Percentiles rank a stretch among this genome's conserved stretches.
Conservation (phyloP, 306 rosid genomes). For the Vigna reflexopilosa region DNA sequence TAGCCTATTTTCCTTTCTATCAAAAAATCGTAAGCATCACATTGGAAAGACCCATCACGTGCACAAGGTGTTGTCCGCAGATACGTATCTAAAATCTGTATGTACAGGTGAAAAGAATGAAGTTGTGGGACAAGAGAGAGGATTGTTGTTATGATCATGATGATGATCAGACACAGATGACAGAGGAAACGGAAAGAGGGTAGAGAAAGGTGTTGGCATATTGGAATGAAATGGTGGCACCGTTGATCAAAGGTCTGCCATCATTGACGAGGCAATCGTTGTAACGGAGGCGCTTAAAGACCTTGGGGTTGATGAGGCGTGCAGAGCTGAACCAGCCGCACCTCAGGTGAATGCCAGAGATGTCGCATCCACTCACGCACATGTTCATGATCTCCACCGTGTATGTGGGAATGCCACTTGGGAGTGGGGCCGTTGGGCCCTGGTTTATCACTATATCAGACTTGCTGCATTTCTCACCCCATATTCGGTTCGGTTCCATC, state of each 20-base stretch:
- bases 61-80: conserved; percentile 26
- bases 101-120: conserved; percentile 43
- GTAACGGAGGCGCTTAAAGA: conserved; percentile 82
- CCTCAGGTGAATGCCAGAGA: conserved; percentile 67
- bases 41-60: conserved; percentile 36
- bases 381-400: conserved; percentile 78
- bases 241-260: conserved; percentile 68
- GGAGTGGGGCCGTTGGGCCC: conserved; percentile 79
- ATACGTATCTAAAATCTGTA: conserved; percentile 49
- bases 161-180: conserved; percentile 48
- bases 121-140: conserved; percentile 5
- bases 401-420: conserved; percentile 85
- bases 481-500: conserved; percentile 67
- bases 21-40: conserved; percentile 37
- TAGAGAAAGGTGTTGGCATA: conserved; percentile 82
- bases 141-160: too few relatives aligned
- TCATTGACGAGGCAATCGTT: conserved; percentile 86
- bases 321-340: conserved; percentile 99
- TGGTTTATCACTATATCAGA: conserved; percentile 75
- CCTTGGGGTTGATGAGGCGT: conserved; percentile 72
- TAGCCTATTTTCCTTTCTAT: conserved; percentile 34
- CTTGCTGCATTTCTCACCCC: conserved; percentile 79
- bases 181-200: conserved; percentile 71
- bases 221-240: conserved; percentile 69
- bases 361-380: conserved; percentile 76